Evolutionary conservation across 2,329 filamentous ascomycete genomes (phyloP).

Genomic region (Fonsecaea monophora): DNA sequence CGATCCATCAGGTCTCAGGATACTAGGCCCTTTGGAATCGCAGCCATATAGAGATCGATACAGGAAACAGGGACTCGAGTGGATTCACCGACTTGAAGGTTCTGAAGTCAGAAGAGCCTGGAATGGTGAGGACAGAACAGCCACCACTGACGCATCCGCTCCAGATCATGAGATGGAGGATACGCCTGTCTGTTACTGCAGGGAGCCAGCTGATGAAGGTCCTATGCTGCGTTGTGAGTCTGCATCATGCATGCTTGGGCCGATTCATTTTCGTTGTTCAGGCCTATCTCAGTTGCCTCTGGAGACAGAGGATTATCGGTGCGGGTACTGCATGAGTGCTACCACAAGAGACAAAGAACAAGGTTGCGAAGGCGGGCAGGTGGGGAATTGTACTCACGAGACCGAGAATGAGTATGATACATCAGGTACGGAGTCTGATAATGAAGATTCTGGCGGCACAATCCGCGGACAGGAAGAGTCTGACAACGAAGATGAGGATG

Average conservation of each 20-base stretch:
- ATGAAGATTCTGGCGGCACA: neutral
- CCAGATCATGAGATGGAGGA: neutral
- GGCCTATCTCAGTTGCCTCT: conserved; percentile 26
- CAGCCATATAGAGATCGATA: conserved; percentile 29
- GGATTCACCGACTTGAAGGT: conserved; percentile 13
- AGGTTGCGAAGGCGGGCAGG: neutral
- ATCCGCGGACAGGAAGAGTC: neutral
- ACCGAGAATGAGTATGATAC: neutral
- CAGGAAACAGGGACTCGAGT: conserved; percentile 35
- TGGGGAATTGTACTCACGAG: neutral
- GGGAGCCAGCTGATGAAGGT: conserved; percentile 9
- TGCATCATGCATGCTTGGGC: conserved; percentile 29
- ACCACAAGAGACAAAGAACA: neutral
- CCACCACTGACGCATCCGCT: neutral
- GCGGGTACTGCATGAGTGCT: conserved; percentile 25
- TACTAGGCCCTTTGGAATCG: neutral
- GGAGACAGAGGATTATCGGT: conserved; percentile 24
- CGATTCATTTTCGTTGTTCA: conserved; percentile 32
- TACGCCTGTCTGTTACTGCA: conserved; percentile 27
- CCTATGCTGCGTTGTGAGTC: conserved; percentile 32
- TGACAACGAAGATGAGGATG: neutral
- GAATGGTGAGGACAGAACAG: neutral
- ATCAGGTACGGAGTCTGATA: neutral
- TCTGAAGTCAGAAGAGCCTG: neutral
- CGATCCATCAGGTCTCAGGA: neutral